Conservation (phyloP, 2,329 filamentous ascomycete species). For the Acrocalymma vagum region DNA sequence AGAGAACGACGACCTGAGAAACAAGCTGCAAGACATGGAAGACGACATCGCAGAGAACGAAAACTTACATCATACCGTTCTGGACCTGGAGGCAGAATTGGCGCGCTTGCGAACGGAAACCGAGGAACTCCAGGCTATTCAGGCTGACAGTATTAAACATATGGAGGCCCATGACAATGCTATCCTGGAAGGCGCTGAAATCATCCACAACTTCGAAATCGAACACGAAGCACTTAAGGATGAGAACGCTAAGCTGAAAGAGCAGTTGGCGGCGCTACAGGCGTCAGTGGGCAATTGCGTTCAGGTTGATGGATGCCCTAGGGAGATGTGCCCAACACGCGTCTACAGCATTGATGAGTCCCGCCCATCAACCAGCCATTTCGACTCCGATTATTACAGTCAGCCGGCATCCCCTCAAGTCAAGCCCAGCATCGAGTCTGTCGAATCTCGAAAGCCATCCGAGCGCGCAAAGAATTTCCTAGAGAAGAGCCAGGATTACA, state of each 20-base stretch:
- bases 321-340: slow-evolving; percentile 25
- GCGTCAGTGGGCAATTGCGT: slow-evolving; percentile 13
- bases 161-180: slow-evolving; percentile 36
- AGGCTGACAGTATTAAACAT: slow-evolving; percentile 33
- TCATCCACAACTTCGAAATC: slow-evolving; percentile 37
- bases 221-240: slow-evolving; percentile 32
- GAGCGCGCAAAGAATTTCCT: slow-evolving; percentile 42
- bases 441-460: slow-evolving; percentile 24
- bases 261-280: slow-evolving; percentile 24
- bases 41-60: slow-evolving; percentile 13
- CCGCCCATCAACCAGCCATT: slow-evolving; percentile 44
- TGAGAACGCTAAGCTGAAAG: slow-evolving; percentile 32
- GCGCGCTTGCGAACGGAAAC: slow-evolving; percentile 24
- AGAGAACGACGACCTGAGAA: slow-evolving; percentile 29
- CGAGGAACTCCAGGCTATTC: slow-evolving; percentile 33
- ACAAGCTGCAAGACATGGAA: slow-evolving; percentile 30
- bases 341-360: slow-evolving; percentile 45
- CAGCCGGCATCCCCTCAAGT: slow-evolving; percentile 41
- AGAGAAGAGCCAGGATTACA: slow-evolving; percentile 32
- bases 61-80: too few relatives aligned
- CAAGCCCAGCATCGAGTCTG: slow-evolving; percentile 26
- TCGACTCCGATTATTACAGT: slow-evolving; percentile 49
- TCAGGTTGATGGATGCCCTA: slow-evolving; percentile 22
- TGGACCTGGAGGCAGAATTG: slow-evolving; percentile 24
- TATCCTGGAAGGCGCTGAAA: slow-evolving; percentile 43